Evolutionary conservation across 2,329 filamentous ascomycete species (phyloP).

Genomic region (Cercospora citrullina): DNA sequence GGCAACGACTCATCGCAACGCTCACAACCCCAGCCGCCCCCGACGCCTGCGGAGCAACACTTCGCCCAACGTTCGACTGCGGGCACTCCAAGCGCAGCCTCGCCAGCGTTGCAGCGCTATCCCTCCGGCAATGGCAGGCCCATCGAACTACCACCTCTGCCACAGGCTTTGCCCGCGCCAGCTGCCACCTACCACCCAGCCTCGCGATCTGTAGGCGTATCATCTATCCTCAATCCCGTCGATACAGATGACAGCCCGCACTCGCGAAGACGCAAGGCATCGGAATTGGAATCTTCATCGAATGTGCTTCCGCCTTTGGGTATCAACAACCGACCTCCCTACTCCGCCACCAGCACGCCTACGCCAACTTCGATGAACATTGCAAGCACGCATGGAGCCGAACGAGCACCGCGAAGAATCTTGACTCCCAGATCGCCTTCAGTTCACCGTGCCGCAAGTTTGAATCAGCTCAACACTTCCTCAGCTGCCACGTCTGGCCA

Average conservation of each 20-base stretch:
- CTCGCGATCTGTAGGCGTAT: conserved; percentile 44
- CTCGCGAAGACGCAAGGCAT: conserved; percentile 44
- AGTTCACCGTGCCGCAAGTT: conserved; percentile 52
- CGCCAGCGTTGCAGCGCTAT: conserved; percentile 22
- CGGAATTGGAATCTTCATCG: conserved; percentile 47
- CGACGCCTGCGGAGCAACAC: conserved; percentile 19
- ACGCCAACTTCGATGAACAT: conserved; percentile 24
- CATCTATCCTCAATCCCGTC: conserved; percentile 49
- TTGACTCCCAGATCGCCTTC: conserved; percentile 60
- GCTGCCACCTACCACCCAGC: conserved; percentile 30
- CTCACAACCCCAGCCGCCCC: conserved; percentile 12
- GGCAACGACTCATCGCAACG: conserved; percentile 22
- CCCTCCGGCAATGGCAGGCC: conserved; percentile 23
- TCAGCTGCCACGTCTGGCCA: conserved; percentile 48
- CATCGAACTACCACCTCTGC: conserved; percentile 38
- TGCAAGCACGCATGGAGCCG: conserved; percentile 10
- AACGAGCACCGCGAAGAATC: conserved; percentile 46
- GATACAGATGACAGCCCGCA: conserved; percentile 40
- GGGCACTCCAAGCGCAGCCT: conserved; percentile 15
- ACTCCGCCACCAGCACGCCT: conserved; percentile 28
- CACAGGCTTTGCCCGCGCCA: conserved; percentile 24
- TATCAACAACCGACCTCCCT: conserved; percentile 11
- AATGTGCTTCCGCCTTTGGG: conserved; percentile 38
- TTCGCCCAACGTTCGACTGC: conserved; percentile 10
- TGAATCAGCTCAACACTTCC: conserved; percentile 46